Evolutionary conservation across 257 asterid species (phyloP).

Genomic region (Nyctanthes arbortristis): DNA sequence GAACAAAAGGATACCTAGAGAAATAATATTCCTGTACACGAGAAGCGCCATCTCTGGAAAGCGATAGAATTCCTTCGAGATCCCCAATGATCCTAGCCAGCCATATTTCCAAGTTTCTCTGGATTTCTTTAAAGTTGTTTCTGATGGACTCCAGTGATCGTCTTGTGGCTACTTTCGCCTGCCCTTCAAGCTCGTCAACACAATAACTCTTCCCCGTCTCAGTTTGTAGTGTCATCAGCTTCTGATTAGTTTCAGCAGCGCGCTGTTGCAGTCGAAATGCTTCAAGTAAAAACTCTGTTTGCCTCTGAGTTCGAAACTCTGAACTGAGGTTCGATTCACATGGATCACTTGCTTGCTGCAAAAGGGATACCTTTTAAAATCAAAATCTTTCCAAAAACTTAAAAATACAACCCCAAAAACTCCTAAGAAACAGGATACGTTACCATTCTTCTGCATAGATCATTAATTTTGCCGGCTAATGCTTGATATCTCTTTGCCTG

Average conservation of each 20-base stretch:
- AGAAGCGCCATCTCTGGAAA: slow-evolving; percentile 83
- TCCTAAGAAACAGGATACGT: no score
- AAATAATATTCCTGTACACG: slow-evolving; percentile 79
- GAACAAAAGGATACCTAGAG: slow-evolving; percentile 83
- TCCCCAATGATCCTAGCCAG: slow-evolving; percentile 94
- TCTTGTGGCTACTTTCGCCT: slow-evolving; percentile 54
- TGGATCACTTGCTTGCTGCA: slow-evolving; percentile 91
- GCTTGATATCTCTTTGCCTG: slow-evolving; percentile 96
- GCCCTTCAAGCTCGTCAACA: slow-evolving; percentile 62
- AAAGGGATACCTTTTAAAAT: slow-evolving; percentile 20
- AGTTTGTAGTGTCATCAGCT: slow-evolving; percentile 67
- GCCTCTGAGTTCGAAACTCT: slow-evolving; percentile 90
- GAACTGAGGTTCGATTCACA: slow-evolving; percentile 65
- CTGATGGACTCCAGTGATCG: slow-evolving; percentile 77
- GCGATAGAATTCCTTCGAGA: slow-evolving; percentile 84
- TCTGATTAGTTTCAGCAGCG: slow-evolving; percentile 90
- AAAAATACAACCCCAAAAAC: not conserved
- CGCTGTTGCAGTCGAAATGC: slow-evolving; percentile 91
- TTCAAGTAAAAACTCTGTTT: slow-evolving; percentile 84
- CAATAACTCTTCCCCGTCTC: slow-evolving; percentile 59
- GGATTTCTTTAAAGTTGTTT: slow-evolving; percentile 90
- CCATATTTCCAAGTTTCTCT: slow-evolving; percentile 94
- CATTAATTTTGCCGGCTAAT: slow-evolving; percentile 82
- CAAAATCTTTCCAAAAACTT: not conserved
- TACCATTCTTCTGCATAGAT: slow-evolving; percentile 94